Evolutionary conservation across 306 rosid genomes (phyloP), one percentile per base, ranked within the genome.

Genomic region (Pterocarpus macrocarpus): DNA sequence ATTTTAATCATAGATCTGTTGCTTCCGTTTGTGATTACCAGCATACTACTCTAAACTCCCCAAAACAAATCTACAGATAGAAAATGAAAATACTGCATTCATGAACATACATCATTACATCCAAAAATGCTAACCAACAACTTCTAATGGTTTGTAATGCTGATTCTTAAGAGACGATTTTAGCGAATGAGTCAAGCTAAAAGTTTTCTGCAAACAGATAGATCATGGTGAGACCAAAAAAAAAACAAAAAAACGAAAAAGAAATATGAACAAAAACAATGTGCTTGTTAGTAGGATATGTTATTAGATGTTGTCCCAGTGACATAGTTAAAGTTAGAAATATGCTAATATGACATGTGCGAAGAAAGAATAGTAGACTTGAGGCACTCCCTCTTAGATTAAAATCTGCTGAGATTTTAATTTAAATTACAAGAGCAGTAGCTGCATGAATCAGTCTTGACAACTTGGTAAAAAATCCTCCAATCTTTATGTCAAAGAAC

Each of bases 311-410:
- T 15, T 59, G 57, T 59, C 69, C 13, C n/a, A 14, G 28, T 7
- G 78, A 47, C 43, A 74, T 58, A 73, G 52, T 39, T 73, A 38
- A 56, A 59, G 57, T 41, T 43, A 74, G 45, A 74, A 43, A 35
- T 63, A 57, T 61, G 61, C 28, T 59, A 56, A 22, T 38, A 56
- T 32, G 61, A 11, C 36, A 22, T 32, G n/a, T 55, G 65, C 17
- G 34, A 61, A 2, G 33, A 16, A 56, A 33, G 62, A 33, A 33
- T 35, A 17, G 38, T 17, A 44, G 35, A 39, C 9, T 7, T 30
- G 2, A 39, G 57, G 28, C 57, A 43, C 44, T 73, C 6, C 41
- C 22, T 4, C 3, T 50, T 62, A 50, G 35, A 11, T 38, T 38
- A 38, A 38, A 38, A 38, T 38, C 6, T 38, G 30, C 69, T 13